These are phyloP conservation scores for Tylopilus intermedius DNA, from an alignment of 768 basidiomycete genomes.

Conservation along the genomic window DNA sequence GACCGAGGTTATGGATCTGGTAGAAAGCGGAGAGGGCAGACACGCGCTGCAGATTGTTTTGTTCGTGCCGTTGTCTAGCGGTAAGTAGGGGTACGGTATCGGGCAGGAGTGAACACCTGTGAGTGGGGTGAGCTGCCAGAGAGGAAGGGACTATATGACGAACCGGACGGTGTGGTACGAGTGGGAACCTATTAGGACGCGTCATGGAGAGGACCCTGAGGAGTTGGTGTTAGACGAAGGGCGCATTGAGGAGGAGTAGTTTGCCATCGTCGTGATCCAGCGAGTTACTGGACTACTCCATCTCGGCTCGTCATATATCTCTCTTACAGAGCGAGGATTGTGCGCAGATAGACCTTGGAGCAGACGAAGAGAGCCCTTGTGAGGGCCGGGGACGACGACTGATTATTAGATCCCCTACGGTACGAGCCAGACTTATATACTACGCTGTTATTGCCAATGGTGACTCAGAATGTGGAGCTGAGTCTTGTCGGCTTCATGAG, in stretches of 20 bases:
- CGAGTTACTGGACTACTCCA: background rate
- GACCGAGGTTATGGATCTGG: conserved; percentile 58
- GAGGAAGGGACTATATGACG: background rate
- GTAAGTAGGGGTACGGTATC: conserved; percentile 35
- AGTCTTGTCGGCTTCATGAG: too few species aligned
- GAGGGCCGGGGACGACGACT: too few species aligned
- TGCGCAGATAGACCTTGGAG: too few species aligned
- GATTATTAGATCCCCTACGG: too few species aligned
- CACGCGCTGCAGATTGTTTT: conserved; percentile 62
- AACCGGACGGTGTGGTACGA: conserved; percentile 19
- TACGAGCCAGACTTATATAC: too few species aligned
- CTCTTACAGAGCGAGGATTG: too few species aligned
- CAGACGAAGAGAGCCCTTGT: too few species aligned
- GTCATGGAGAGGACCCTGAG: conserved; percentile 35
- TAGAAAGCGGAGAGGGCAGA: conserved; percentile 69
- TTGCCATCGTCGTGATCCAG: background rate
- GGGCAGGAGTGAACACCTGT: conserved; percentile 24
- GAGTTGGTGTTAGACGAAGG: background rate
- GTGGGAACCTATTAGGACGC: conserved; percentile 27
- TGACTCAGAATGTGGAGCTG: too few species aligned
- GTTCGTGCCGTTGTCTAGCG: conserved; percentile 57
- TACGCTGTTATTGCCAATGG: too few species aligned
- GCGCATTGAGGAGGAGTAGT: conserved; percentile 14
- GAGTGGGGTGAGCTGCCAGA: conserved; percentile 5
- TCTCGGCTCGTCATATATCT: conserved; percentile 51